These are phyloP conservation scores for Globisporangium sylvaticum DNA, from an alignment of 352 stramenopile genomes.

Conservation along the genomic window DNA sequence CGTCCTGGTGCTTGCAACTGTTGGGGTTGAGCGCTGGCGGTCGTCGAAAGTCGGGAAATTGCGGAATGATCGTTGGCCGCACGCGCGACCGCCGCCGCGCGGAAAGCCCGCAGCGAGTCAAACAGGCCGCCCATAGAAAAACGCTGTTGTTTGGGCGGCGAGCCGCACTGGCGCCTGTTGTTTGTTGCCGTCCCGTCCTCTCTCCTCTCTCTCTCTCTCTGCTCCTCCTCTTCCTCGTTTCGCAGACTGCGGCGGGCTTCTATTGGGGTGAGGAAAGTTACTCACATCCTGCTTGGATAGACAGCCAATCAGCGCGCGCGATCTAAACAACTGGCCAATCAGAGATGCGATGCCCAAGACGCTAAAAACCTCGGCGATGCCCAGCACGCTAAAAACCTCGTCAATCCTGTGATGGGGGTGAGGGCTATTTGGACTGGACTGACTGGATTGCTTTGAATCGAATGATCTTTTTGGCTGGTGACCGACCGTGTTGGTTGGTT, in stretches of 20 bases:
- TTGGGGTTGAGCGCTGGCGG: constrained; percentile 8
- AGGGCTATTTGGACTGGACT: not conserved
- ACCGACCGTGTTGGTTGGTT: not conserved
- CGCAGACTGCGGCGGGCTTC: not conserved
- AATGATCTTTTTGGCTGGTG: not conserved
- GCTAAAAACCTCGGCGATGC: no score
- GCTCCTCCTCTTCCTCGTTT: not conserved
- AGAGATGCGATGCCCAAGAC: no score
- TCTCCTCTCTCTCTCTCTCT: not conserved
- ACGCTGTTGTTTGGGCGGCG: not conserved
- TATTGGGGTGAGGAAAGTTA: not conserved
- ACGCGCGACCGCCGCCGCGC: not conserved
- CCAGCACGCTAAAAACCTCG: no score
- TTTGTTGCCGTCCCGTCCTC: not conserved
- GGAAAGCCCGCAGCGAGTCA: constrained; percentile 4
- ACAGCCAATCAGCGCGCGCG: not conserved
- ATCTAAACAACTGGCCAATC: not conserved
- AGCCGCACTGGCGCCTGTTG: not conserved
- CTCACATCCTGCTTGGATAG: not conserved
- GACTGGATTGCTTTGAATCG: not conserved
- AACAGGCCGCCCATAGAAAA: not conserved
- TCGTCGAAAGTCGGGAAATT: constrained; percentile 57
- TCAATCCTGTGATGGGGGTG: not conserved
- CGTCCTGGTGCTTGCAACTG: not conserved
- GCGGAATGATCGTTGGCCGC: constrained; percentile 41